Percentiles rank a stretch among this genome's conserved stretches.
These are phyloP conservation scores for Geosmithia morbida DNA, from an alignment of 2,329 filamentous ascomycete genomes.

Conservation along the genomic window DNA sequence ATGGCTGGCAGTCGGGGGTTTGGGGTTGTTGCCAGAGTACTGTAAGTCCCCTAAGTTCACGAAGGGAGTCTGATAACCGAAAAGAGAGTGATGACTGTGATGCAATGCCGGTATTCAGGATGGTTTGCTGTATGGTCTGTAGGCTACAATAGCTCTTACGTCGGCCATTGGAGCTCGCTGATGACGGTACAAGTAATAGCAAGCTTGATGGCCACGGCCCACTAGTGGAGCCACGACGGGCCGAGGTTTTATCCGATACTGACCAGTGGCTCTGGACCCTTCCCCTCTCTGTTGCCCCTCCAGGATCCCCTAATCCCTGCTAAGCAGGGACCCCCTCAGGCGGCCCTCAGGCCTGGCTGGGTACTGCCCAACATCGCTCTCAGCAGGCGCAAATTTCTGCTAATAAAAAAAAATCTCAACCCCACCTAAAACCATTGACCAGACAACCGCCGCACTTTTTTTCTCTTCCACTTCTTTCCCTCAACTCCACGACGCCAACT, in stretches of 20 bases:
- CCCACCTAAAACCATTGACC: slow-evolving; percentile 22
- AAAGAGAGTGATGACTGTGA: not conserved
- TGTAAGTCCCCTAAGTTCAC: not conserved
- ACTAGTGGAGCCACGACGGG: slow-evolving; percentile 2
- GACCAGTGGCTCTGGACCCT: slow-evolving; percentile 2
- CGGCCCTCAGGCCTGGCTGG: not conserved
- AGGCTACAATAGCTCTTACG: slow-evolving; percentile 25
- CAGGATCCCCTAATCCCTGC: not conserved
- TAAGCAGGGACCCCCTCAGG: not conserved
- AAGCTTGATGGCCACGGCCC: not conserved
- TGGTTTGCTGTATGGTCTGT: slow-evolving; percentile 1
- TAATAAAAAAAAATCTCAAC: slow-evolving; percentile 24
- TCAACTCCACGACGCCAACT: slow-evolving; percentile 5
- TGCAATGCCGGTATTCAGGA: not conserved
- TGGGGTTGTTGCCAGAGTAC: not conserved
- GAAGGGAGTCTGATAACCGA: not conserved
- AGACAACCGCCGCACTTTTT: slow-evolving; percentile 16
- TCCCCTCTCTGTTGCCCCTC: not conserved
- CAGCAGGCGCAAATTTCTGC: slow-evolving; percentile 3
- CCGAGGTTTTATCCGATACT: slow-evolving; percentile 8
- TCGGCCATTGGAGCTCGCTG: slow-evolving; percentile 9
- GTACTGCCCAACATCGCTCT: slow-evolving; percentile 1
- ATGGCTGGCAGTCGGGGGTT: slow-evolving; percentile 29
- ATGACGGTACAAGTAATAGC: not conserved
- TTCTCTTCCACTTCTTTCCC: slow-evolving; percentile 15